Conservation (phyloP, 2,329 filamentous ascomycete species). For the Penicillium decumbens region DNA sequence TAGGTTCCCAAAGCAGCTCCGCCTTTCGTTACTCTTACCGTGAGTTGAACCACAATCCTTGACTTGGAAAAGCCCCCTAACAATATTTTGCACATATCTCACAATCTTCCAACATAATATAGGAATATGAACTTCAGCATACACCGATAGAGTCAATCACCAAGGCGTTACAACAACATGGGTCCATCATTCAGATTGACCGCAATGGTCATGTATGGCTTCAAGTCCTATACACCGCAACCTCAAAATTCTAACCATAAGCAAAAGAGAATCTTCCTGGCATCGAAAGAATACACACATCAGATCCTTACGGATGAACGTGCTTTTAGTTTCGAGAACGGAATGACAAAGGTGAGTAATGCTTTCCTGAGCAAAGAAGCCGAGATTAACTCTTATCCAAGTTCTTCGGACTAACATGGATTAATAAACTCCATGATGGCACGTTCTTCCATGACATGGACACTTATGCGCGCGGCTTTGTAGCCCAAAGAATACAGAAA, state of each 20-base stretch:
- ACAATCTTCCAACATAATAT: background rate
- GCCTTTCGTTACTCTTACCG: background rate
- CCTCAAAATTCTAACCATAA: background rate
- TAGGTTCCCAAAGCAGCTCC: background rate
- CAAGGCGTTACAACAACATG: background rate
- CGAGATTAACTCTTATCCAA: background rate
- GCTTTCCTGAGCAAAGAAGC: background rate
- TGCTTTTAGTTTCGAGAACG: background rate
- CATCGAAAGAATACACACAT: background rate
- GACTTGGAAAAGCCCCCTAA: background rate
- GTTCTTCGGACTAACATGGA: background rate
- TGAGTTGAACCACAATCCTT: background rate
- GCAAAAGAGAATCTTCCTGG: background rate
- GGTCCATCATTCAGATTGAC: background rate
- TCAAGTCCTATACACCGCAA: background rate
- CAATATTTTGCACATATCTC: background rate
- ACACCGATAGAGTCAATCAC: background rate
- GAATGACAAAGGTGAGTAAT: background rate
- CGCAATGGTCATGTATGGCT: background rate
- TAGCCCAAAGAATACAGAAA: background rate
- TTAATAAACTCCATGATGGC: background rate
- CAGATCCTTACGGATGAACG: background rate
- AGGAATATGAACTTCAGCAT: background rate
- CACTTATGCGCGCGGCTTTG: background rate
- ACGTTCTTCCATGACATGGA: constrained; percentile 2